phyloP scores from a whole-genome alignment of 1,284 basidiomycete genomes.

The Ceratobasidium papillatum region DNA sequence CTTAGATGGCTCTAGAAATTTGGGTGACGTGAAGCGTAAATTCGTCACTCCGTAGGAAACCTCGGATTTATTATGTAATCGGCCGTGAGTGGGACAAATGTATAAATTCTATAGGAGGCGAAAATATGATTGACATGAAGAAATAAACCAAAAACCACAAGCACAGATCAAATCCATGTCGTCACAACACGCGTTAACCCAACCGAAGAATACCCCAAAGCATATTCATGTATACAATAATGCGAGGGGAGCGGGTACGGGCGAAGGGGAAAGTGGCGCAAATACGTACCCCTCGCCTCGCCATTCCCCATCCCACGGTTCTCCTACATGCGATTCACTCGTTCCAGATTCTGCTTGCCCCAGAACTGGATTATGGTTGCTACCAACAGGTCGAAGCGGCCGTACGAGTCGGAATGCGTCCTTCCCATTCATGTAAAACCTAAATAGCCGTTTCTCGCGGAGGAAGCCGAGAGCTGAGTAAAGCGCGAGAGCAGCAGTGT shows the following conservation, averaged over 20 bases:
- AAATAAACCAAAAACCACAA: too few relatives aligned
- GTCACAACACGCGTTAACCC: too few relatives aligned
- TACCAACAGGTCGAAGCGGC: neutral
- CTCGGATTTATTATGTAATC: too few relatives aligned
- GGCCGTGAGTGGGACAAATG: too few relatives aligned
- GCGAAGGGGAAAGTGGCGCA: constrained; percentile 10
- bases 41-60: too few relatives aligned
- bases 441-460: constrained; percentile 90
- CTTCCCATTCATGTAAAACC: constrained; percentile 96
- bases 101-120: too few relatives aligned
- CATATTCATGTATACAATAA: constrained; percentile 17
- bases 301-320: constrained; percentile 30
- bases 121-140: too few relatives aligned
- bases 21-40: too few relatives aligned
- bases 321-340: neutral
- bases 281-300: constrained; percentile 18
- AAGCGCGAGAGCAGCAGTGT: constrained; percentile 82
- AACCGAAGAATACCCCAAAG: too few relatives aligned
- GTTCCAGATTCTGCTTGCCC: neutral
- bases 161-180: too few relatives aligned
- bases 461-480: constrained; percentile 96
- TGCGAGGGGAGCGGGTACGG: constrained; percentile 12
- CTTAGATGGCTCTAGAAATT: too few relatives aligned
- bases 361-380: neutral
- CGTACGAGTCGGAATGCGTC: constrained; percentile 80